These are phyloP conservation scores for Aspergillus oerlinghausenensis DNA, from an alignment of 2,329 filamentous ascomycete species.

Conservation along the genomic window DNA sequence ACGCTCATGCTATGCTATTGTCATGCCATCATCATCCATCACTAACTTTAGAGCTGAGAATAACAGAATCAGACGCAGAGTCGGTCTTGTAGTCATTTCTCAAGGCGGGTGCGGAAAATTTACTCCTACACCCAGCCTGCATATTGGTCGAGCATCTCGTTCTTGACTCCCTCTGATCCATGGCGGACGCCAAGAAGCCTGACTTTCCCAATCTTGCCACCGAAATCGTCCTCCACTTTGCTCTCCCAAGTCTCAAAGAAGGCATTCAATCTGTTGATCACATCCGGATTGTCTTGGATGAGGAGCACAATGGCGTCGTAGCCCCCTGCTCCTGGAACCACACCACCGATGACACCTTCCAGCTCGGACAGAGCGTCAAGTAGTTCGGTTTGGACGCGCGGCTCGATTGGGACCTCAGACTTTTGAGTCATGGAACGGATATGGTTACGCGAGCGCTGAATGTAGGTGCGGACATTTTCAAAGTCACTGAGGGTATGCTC, in stretches of 20 bases:
- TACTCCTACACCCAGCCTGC: conserved; percentile 30
- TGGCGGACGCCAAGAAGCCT: conserved; percentile 42
- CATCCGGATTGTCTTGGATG: conserved; percentile 66
- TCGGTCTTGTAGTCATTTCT: neutral
- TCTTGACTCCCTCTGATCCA: conserved; percentile 42
- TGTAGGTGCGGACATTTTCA: conserved; percentile 48
- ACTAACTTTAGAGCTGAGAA: neutral
- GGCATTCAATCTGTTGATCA: conserved; percentile 54
- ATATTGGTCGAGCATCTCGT: conserved; percentile 38
- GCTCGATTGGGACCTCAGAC: conserved; percentile 84
- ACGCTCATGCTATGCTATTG: neutral
- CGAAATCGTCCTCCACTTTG: conserved; percentile 40
- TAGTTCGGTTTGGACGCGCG: conserved; percentile 74
- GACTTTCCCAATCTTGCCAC: conserved; percentile 43
- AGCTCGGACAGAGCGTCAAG: conserved; percentile 69
- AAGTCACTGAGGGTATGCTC: conserved; percentile 45
- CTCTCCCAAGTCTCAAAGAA: conserved; percentile 65
- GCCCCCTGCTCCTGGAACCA: conserved; percentile 90
- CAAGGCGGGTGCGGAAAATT: neutral
- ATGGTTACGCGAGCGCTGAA: conserved; percentile 51
- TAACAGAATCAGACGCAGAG: neutral
- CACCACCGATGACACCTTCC: conserved; percentile 79
- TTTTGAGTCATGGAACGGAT: conserved; percentile 71
- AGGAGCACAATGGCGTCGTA: conserved; percentile 85
- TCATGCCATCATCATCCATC: neutral